Base-by-base conservation (phyloP, 768 basidiomycete genomes). In the Leccinum obscurum region DNA sequence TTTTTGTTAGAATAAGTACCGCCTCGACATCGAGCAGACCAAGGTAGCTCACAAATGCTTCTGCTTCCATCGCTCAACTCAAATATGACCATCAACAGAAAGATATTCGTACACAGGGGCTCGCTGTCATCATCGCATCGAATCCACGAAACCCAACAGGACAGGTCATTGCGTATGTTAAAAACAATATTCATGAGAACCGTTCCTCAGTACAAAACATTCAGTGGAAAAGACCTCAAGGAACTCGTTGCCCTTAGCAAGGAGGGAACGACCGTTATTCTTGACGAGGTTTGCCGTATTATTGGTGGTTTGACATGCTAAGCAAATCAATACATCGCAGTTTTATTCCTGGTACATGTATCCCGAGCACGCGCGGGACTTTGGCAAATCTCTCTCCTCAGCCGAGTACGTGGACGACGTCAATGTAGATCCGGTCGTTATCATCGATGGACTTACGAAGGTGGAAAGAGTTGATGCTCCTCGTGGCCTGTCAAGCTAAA, bases 71-170 rank as follows among this genome's bases (percentile, higher is more conserved):
- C 22, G 22, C 30, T 55, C 35, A 35, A 56, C 60, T 64, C 30
- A 63, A 34, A 13, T 2, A 9, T 55, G 11, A 17, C 28, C 17
- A 50, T 46, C 50, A 22, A 64, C 56, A 90, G 85, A 88, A 80
- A 78, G 93, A 95, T 65, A 92, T 95, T 58, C 81, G 77, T 46
- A 89, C 82, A 1, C 92, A 95, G 75, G 93, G 93, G 14, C 78
- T 95, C 20, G 84, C 88, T 11, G 93, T 95, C 54, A 83, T 96
- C 58, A 78, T 95, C 49, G 90, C 93, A 0, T 94, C 92, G 24
- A 98, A 97, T 76, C 95, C 95, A n/a, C 86, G 95, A 56, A 98
- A 97, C 71, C 95, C 95, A 3, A 97, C 95, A 1, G 94, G 95
- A n/a, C 95, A 96, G 72, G 85, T 88, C 56, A 83, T 86, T 63